Conservation (phyloP, 2,329 filamentous ascomycete species). For the Hypoxylon sp. region DNA sequence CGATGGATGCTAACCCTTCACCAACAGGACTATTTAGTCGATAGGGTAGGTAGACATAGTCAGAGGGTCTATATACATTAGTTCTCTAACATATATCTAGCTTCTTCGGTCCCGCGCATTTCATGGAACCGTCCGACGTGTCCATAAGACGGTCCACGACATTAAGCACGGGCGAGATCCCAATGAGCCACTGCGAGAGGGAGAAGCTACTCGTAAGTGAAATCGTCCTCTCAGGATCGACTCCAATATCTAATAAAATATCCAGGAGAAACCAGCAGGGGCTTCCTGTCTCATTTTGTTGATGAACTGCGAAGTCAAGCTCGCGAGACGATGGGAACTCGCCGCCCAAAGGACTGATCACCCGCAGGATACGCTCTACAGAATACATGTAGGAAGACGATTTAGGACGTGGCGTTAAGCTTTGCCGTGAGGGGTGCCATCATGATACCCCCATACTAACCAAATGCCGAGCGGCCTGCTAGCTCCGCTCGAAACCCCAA, state of each 20-base stretch:
- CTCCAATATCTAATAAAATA: slow-evolving; percentile 42
- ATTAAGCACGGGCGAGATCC: slow-evolving; percentile 62
- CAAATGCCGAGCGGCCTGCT: background rate
- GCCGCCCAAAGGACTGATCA: slow-evolving; percentile 43
- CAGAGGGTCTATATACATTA: background rate
- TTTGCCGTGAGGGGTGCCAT: background rate
- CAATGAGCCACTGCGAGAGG: slow-evolving; percentile 62
- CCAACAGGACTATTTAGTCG: slow-evolving; percentile 34
- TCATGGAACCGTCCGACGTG: slow-evolving; percentile 64
- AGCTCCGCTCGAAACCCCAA: background rate
- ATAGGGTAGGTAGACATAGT: slow-evolving; percentile 15
- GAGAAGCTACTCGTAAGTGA: slow-evolving; percentile 62
- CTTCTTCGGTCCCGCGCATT: slow-evolving; percentile 64
- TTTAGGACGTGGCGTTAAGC: background rate
- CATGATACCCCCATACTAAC: background rate
- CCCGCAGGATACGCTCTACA: background rate
- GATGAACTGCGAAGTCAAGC: slow-evolving; percentile 65
- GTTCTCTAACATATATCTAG: slow-evolving; percentile 46
- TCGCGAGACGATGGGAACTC: slow-evolving; percentile 58
- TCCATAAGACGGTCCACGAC: slow-evolving; percentile 64
- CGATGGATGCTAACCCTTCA: slow-evolving; percentile 6
- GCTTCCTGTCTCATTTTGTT: slow-evolving; percentile 62
- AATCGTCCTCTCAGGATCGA: background rate
- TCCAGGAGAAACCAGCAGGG: slow-evolving; percentile 40
- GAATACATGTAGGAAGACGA: background rate